Evolutionary conservation across 495 filamentous ascomycete species (phyloP), one percentile per base, ranked within the genome.

Genomic region (Lophiotrema nucula): DNA sequence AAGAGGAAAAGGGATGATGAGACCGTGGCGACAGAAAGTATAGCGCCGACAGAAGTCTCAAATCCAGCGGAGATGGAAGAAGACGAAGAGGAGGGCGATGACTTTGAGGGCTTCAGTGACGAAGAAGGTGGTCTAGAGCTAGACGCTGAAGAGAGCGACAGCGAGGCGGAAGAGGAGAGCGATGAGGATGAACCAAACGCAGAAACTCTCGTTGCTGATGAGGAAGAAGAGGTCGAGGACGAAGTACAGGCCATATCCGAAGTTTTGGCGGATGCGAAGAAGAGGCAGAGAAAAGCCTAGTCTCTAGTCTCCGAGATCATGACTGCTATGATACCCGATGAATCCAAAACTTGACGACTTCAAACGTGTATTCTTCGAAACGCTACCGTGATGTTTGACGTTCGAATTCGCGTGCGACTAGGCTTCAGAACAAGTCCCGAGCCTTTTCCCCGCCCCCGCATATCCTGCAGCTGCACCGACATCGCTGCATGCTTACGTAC

Each of bases 21-120:
- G 31, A 60, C 37, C 0, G 53, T 42, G 2, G 51, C 55, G 48
- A 76, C 76, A 28, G 74, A 75, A 19, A 70, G 74, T 10, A n/a
- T 58, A 21, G 47, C 50, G 1, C 53, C 67, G 2, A 70, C 77
- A 67, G 67, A 64, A 2, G 37, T 48, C 2, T 56, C 13, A 13
- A 42, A 43, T 21, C 18, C 39, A 11, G 10, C 18, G 19, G 10
- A 43, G 39, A 10, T 21, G 11, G 66, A 68, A n/a, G 64, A 79
- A 28, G 80, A 58, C 25, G 62, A 60, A 24, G 62, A 69, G 1
- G 39, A 57, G 13, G 67, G 70, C 5, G 70, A 76, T 51, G 75
- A 76, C n/a, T 79, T 83, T 48, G 72, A 77, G n/a, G 81, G 79
- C 13, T 82, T 82, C 52, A 72, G 69, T 21, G 78, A 75, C 54